Conservation (phyloP, 208 protist genomes). For the Hexamita inflata region DNA sequence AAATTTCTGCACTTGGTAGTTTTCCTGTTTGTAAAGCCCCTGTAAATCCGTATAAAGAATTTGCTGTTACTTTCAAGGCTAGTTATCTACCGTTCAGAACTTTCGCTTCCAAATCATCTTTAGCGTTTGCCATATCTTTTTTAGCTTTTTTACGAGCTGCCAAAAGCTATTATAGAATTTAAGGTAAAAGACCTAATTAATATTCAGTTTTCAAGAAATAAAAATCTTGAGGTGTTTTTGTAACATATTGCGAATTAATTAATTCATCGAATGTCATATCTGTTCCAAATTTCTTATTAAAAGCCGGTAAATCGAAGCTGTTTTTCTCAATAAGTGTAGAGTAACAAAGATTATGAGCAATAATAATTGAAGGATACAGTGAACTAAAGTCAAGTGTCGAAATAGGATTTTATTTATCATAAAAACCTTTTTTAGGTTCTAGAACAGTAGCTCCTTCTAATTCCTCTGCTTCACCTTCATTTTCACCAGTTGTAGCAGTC, state of each 20-base stretch:
- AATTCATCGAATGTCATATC: background rate
- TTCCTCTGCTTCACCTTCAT: slow-evolving; percentile 39
- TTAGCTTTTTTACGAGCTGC: slow-evolving; percentile 39
- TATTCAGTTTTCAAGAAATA: slow-evolving; percentile 2
- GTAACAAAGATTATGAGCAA: slow-evolving; percentile 99
- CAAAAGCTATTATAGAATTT: slow-evolving; percentile 43
- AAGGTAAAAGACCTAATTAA: slow-evolving; percentile 33
- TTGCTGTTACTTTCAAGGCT: slow-evolving; percentile 84
- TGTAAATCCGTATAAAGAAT: slow-evolving; percentile 98
- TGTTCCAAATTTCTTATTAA: background rate
- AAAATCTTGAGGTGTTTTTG: slow-evolving; percentile 6
- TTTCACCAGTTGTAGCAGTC: background rate
- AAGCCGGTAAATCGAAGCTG: background rate
- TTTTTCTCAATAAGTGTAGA: slow-evolving; percentile 58
- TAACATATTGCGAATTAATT: slow-evolving; percentile 2
- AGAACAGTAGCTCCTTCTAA: slow-evolving; percentile 94
- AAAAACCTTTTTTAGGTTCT: slow-evolving; percentile 80
- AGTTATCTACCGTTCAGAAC: slow-evolving; percentile 87
- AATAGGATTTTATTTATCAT: slow-evolving; percentile 64
- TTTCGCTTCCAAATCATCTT: slow-evolving; percentile 59
- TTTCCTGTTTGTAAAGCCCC: slow-evolving; percentile 76
- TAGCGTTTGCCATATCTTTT: slow-evolving; percentile 38
- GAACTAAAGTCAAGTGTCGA: slow-evolving; percentile 92
- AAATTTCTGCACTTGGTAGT: slow-evolving; percentile 82
- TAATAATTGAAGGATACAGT: slow-evolving; percentile 98